Evolutionary conservation across 345 rosid species (phyloP), one percentile per base, ranked within the genome.

Genomic region (Cochlearia excelsa): DNA sequence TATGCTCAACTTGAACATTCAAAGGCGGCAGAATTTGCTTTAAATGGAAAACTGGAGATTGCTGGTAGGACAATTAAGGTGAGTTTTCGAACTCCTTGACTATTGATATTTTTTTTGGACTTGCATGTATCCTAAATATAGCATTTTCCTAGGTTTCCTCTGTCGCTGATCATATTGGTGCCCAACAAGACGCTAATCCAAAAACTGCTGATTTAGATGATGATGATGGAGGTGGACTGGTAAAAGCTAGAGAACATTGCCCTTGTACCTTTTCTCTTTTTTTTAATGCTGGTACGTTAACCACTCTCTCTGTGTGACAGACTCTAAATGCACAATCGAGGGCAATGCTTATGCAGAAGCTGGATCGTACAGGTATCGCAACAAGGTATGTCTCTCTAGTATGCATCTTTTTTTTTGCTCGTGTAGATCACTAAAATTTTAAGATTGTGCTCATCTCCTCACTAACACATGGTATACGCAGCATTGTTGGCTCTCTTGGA

Each of bases 171-270:
- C 98, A 91, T 53, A 79, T 81, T 61, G 85, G 82, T 31, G 54
- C 84, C n/a, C n/a, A n/a, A 11, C 98, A 91, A 75, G 98, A 91
- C 30, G 41, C 77, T 45, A 69, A 63, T 2, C 81, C 95, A 49
- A 91, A 88, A 69, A 80, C 96, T 76, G 89, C 95, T 1, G 96
- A 91, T 74, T 82, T 91, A 41, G 96, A 91, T 79, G 98, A 91
- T 76, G 96, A 91, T 73, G 98, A 91, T 66, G 95, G 95, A 44
- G 96, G 96, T 60, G 98, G 98, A 41, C 65, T 91, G 88, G 98
- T 88, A n/a, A n/a, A 57, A 79, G 91, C 71, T 61, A 61, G 46
- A 44, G 45, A 62, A 42, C 43, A 9, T 60, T 40, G 4, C 23
- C 33, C 37, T 26, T 42, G n/a, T n/a, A n/a, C n/a, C n/a, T n/a